Evolutionary conservation across 805 yeast species (phyloP), one percentile per base, ranked within the genome.

Genomic region (Pichia gijzeniarum): DNA sequence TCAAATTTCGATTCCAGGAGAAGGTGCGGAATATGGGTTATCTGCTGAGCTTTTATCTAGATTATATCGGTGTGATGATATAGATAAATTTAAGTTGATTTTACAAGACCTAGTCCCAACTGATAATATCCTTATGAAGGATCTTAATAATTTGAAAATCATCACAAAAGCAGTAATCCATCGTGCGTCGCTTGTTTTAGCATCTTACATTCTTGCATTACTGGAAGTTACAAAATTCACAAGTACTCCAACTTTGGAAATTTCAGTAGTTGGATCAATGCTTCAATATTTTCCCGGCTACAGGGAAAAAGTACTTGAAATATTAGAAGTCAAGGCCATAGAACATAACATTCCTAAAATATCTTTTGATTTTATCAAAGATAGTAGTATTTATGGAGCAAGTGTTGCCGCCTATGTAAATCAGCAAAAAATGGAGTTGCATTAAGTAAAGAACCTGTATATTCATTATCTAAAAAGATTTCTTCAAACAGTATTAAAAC

Each of bases 161-260:
- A 50, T 74, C 10, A 65, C 74, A 3, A 58, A 60, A 4, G 41
- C 60, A 8, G 59, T 78, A n/a, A 61, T 73, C 12, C 48, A 60
- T 17, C 65, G 83, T 46, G 77, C 74, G 3, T 67, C 78, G 4
- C 61, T 64, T 33, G 56, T 73, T 6, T 60, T 75, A 22, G 67
- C 77, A 6, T 53, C 65, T n/a, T 55, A 72, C 9, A 54, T 76
- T 1, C 55, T 72, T 16, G 69, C 75, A 7, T 63, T 65, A 39
- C 52, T 49, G 59, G 44, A 63, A 59, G 52, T 64, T 58, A 43
- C 38, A 14, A 36, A 19, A 10, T 35, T 36, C 17, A 18, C 13
- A 5, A 7, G 19, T 5, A 7, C 17, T 8, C 19, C 19, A 7
- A 16, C 28, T 13, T 12, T 40, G n/a, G 34, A 37, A 35, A 27